phyloP scores from a whole-genome alignment of 2,329 filamentous ascomycete species.

The Talaromyces sp. region DNA sequence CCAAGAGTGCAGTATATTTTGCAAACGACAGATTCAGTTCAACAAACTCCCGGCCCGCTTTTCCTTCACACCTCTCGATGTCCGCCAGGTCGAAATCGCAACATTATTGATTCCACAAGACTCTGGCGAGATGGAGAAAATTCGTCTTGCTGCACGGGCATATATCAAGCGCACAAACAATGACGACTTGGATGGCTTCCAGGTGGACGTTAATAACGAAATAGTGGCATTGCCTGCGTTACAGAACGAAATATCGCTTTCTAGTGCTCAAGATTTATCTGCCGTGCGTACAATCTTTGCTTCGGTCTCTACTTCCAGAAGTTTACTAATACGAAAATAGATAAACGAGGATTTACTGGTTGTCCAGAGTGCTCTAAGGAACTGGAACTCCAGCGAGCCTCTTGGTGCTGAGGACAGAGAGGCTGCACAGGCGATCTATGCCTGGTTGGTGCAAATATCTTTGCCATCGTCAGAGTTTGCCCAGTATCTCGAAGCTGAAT shows the following conservation, averaged over 20 bases:
- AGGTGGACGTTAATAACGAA: not conserved
- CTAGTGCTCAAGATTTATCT: constrained; percentile 12
- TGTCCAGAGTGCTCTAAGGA: constrained; percentile 19
- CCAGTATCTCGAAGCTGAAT: constrained; percentile 19
- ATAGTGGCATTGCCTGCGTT: constrained; percentile 15
- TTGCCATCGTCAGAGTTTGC: constrained; percentile 30
- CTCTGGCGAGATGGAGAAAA: constrained; percentile 11
- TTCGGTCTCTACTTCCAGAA: not conserved
- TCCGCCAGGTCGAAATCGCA: not conserved
- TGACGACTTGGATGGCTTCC: not conserved
- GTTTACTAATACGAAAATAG: constrained; percentile 11
- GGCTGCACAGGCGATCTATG: constrained; percentile 22
- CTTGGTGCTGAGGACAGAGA: constrained; percentile 17
- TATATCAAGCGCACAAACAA: constrained; percentile 12
- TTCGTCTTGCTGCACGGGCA: constrained; percentile 23
- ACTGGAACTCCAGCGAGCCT: constrained; percentile 13
- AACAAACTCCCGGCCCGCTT: no score
- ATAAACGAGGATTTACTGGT: constrained; percentile 27
- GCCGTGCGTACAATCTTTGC: not conserved
- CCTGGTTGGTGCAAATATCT: constrained; percentile 26
- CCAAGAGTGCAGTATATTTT: no score
- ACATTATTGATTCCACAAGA: not conserved
- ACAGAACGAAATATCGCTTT: constrained; percentile 25
- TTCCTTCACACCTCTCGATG: not conserved
- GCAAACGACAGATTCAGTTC: no score